phyloP scores from a whole-genome alignment of 1,284 basidiomycete species.

The Ustilago tritici region DNA sequence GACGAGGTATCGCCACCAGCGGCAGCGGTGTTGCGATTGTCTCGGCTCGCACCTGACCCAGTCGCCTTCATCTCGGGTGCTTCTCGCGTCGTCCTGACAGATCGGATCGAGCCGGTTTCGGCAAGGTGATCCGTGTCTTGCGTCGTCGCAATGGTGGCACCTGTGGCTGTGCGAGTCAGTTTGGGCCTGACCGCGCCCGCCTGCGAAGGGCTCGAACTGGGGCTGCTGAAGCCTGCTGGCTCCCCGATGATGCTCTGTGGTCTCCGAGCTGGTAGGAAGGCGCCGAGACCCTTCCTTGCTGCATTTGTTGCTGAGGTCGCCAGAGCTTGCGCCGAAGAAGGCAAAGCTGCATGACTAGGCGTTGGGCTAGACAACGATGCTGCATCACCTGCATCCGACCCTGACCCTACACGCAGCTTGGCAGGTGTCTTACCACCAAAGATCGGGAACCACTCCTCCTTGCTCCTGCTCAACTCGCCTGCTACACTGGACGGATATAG shows the following conservation, averaged over 20 bases:
- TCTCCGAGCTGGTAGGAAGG: constrained; percentile 30
- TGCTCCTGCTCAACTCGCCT: constrained; percentile 80
- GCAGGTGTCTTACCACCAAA: constrained; percentile 80
- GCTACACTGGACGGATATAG: constrained; percentile 85
- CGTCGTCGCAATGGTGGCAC: constrained; percentile 6
- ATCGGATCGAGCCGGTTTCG: constrained; percentile 46
- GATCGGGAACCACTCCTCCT: constrained; percentile 81
- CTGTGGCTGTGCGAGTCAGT: constrained; percentile 18
- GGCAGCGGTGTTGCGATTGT: constrained; percentile 19
- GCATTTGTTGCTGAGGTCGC: constrained; percentile 29
- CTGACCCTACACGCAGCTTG: constrained; percentile 12
- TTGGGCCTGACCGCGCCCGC: constrained; percentile 29
- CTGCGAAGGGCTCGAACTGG: constrained; percentile 42
- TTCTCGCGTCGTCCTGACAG: constrained; percentile 33
- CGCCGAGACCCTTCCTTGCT: constrained; percentile 62
- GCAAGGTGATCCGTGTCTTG: constrained; percentile 24
- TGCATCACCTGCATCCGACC: constrained; percentile 19
- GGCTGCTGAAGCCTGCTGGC: constrained; percentile 18
- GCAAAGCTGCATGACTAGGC: constrained; percentile 28
- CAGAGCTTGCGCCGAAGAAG: constrained; percentile 16
- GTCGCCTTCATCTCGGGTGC: constrained; percentile 42
- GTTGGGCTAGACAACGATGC: constrained; percentile 24
- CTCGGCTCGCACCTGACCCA: constrained; percentile 28
- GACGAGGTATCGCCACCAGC: constrained; percentile 18
- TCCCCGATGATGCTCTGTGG: constrained; percentile 53